These are phyloP conservation scores for Yamadazyma atlantica DNA, from an alignment of 1,139 yeast species.

Conservation along the genomic window DNA sequence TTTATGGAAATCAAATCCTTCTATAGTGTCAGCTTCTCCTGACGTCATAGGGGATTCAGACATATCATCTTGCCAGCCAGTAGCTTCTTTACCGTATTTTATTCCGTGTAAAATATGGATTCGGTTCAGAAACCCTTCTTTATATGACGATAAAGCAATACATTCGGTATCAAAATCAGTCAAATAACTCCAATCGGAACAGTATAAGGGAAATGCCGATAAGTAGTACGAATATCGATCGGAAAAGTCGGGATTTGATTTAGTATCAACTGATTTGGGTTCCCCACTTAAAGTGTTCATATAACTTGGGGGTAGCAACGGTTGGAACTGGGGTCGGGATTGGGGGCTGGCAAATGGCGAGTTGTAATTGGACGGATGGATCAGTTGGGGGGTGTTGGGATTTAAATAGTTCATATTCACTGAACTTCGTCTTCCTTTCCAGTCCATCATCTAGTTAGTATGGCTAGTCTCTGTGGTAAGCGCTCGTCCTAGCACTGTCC, in stretches of 20 bases:
- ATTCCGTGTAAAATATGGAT: constrained; percentile 49
- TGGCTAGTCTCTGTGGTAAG: too few species aligned
- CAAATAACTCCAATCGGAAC: constrained; percentile 63
- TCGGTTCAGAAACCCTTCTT: constrained; percentile 67
- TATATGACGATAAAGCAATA: constrained; percentile 65
- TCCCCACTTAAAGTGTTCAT: background rate
- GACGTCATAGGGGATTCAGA: constrained; percentile 7
- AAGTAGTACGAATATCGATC: constrained; percentile 55
- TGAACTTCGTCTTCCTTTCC: constrained; percentile 7
- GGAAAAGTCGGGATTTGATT: constrained; percentile 6
- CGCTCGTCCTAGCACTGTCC: too few species aligned
- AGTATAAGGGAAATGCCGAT: constrained; percentile 62
- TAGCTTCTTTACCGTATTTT: constrained; percentile 27
- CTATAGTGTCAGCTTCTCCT: constrained; percentile 17
- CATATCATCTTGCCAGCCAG: constrained; percentile 5
- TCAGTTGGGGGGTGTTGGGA: constrained; percentile 3
- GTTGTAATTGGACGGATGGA: constrained; percentile 2
- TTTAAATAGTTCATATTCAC: constrained; percentile 2
- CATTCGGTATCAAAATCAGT: constrained; percentile 42
- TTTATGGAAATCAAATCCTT: constrained; percentile 48
- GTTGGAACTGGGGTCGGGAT: constrained; percentile 1
- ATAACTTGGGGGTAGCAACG: constrained; percentile 3
- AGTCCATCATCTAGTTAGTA: too few species aligned
- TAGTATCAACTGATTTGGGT: background rate
- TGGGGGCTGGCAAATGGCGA: constrained; percentile 10